A percentile compares a stretch with the other conserved stretches of the same genome.
phyloP scores from a whole-genome alignment of 1,284 basidiomycete species.

The Blastosporella zonata region DNA sequence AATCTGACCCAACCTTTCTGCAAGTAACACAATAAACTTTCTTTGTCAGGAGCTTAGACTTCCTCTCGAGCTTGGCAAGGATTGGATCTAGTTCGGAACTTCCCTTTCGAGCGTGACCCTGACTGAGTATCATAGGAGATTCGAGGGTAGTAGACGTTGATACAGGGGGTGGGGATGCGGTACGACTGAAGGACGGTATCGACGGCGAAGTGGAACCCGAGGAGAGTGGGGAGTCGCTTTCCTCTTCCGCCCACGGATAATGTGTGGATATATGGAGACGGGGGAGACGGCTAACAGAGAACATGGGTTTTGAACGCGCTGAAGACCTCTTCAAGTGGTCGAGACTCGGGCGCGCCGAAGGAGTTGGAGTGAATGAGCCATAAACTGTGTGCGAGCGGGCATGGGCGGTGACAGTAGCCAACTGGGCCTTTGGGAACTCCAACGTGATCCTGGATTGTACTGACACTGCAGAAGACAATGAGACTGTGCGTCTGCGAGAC shows the following conservation, averaged over 20 bases:
- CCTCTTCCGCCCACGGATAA: constrained; percentile 13
- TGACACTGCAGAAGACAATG: constrained; percentile 18
- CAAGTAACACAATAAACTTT: constrained; percentile 52
- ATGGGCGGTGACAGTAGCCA: constrained; percentile 27
- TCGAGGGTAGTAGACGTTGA: constrained; percentile 25
- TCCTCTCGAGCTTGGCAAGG: constrained; percentile 51
- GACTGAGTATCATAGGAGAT: constrained; percentile 20
- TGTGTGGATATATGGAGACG: constrained; percentile 7
- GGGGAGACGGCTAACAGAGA: constrained; percentile 6
- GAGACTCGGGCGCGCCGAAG: constrained; percentile 32
- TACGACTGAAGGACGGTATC: constrained; percentile 34
- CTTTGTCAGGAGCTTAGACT: constrained; percentile 48
- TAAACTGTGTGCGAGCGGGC: constrained; percentile 33
- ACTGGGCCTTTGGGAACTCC: constrained; percentile 24
- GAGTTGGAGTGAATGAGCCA: constrained; percentile 48
- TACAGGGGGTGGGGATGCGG: constrained; percentile 22
- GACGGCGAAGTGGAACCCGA: constrained; percentile 24
- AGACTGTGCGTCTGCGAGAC: constrained; percentile 20
- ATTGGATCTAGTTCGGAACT: constrained; percentile 42
- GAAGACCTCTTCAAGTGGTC: constrained; percentile 22
- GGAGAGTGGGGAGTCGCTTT: constrained; percentile 29
- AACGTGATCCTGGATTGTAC: constrained; percentile 16
- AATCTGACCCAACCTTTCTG: constrained; percentile 54
- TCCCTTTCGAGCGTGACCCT: constrained; percentile 22
- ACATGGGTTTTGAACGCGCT: constrained; percentile 1